These are phyloP conservation scores for Bisporella sp. DNA, from an alignment of 2,329 filamentous ascomycete genomes.

Conservation along the genomic window DNA sequence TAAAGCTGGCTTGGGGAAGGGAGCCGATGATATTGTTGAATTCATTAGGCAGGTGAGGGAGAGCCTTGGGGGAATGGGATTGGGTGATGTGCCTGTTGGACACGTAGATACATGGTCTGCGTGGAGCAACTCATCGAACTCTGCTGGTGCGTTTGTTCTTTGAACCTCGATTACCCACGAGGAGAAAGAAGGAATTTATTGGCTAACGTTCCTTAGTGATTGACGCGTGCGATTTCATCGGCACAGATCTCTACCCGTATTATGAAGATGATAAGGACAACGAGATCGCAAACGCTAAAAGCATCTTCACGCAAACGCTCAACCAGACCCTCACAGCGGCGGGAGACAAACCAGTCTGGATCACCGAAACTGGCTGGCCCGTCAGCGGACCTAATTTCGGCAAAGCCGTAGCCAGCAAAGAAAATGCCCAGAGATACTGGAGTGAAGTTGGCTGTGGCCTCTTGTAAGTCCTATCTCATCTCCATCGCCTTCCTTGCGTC, in stretches of 20 bases:
- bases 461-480: too few species aligned
- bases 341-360: neutral
- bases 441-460: too few species aligned
- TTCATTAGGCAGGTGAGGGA: neutral
- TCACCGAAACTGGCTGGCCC: neutral
- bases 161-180: too few species aligned
- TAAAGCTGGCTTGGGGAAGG: constrained; percentile 52
- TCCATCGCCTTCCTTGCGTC: too few species aligned
- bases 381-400: neutral
- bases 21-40: neutral
- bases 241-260: neutral
- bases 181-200: too few species aligned
- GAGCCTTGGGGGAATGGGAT: neutral
- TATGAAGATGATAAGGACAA: neutral
- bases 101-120: constrained; percentile 41
- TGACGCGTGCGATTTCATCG: neutral
- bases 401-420: neutral
- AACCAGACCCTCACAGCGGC: neutral
- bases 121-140: constrained; percentile 65
- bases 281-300: neutral
- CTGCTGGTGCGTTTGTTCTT: constrained; percentile 20
- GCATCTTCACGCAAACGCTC: neutral
- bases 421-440: constrained; percentile 2
- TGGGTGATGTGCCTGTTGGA: neutral
- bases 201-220: neutral